These are phyloP conservation scores for Calocybe cyanea DNA, from an alignment of 768 basidiomycete genomes.

Conservation along the genomic window DNA sequence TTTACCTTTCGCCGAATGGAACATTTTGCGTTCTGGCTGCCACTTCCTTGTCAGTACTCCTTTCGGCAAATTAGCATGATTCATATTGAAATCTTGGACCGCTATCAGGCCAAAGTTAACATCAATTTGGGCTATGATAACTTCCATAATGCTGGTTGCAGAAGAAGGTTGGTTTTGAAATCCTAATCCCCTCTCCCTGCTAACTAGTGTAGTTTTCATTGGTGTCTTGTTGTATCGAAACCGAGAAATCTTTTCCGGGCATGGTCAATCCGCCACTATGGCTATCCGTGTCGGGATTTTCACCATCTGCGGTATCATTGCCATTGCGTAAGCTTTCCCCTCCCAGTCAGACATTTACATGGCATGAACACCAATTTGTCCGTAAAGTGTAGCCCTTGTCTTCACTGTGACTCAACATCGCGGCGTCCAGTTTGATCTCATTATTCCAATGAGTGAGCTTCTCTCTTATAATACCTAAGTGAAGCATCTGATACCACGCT, in stretches of 20 bases:
- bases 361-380: not conserved
- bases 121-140: constrained; percentile 21
- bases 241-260: constrained; percentile 19
- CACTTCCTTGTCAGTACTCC: constrained; percentile 18
- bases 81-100: not conserved
- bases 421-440: constrained; percentile 26
- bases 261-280: constrained; percentile 24
- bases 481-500: not conserved
- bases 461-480: not conserved
- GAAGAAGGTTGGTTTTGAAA: constrained; percentile 26
- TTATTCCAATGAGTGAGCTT: constrained; percentile 23
- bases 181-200: too few species aligned
- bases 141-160: constrained; percentile 18
- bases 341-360: not conserved
- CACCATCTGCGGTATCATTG: constrained; percentile 19
- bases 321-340: constrained; percentile 12
- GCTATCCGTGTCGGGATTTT: constrained; percentile 26
- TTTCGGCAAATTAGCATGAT: not conserved
- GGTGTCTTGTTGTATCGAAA: constrained; percentile 23
- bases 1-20: constrained; percentile 23
- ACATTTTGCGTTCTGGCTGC: constrained; percentile 25
- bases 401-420: constrained; percentile 20
- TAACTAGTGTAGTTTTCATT: constrained; percentile 17
- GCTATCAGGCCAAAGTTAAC: constrained; percentile 23
- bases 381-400: constrained; percentile 22